Base-by-base conservation (phyloP, 2,329 filamentous ascomycete species). In the Aspergillus viridinutans region DNA sequence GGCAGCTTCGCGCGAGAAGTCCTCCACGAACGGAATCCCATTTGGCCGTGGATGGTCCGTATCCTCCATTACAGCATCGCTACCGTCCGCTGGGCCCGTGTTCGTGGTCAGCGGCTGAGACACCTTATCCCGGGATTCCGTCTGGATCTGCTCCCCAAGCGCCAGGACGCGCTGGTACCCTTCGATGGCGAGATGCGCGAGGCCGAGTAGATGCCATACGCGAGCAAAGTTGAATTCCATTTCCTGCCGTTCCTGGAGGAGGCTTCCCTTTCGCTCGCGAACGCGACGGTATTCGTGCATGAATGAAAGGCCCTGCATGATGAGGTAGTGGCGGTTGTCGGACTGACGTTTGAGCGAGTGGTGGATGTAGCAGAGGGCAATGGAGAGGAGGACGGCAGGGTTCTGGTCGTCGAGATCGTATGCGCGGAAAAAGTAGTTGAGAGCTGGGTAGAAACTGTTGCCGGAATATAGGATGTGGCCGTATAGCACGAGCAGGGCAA, bases 381-480 rank as follows among this genome's bases (percentile, higher is more conserved):
- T 87, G 64, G 85, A 89, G 10, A 99, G 82, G 60, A 91, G 88
- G 61, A 97, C 83, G 66, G 90, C 85, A 0, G 88, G 83, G 67
- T 96, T 95, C 7, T 82, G 74, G 0, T 90, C 88, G 62, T 92
- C 87, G 2, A 97, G 76, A 1, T 90, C 72, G 50, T 85, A 83
- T 1, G 89, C 89, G 55, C 90, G 85, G 66, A 92, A 85, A 69
- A 96, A 96, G 77, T 96, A 97, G 64, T 87, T 92, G 35, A 97
- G 77, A 0, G 94, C 90, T 65, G 89, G 90, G 14, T 86, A 85
- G 74, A 94, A 96, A 64, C 88, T 91, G 51, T 88, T 90, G 2
- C 90, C 91, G 0, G 87, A 88, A 66, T 91, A 92, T 4, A 97
- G 81, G 58, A 97, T 91, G 69, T 97, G 90, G 0, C 90, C 94